Conservation (phyloP, 2,329 filamentous ascomycete genomes). For the Grosmannia serpens region DNA sequence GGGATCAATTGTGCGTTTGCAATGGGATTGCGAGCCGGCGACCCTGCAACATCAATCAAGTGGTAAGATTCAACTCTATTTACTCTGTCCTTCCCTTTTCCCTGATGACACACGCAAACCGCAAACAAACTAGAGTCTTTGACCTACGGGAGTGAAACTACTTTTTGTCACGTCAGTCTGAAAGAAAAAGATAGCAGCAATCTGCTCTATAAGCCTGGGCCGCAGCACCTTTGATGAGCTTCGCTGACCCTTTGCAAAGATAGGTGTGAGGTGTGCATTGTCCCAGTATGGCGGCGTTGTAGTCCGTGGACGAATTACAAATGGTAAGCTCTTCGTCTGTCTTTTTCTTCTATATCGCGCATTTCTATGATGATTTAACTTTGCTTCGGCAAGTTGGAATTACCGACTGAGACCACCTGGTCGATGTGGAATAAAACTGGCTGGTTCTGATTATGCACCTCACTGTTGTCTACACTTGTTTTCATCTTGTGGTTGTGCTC, state of each 20-base stretch:
- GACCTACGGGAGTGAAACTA: slow-evolving; percentile 77
- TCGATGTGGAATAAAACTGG: slow-evolving; percentile 70
- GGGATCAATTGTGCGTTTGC: not conserved
- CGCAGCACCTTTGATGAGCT: not conserved
- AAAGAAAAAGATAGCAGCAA: slow-evolving; percentile 28
- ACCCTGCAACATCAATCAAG: slow-evolving; percentile 4
- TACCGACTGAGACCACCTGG: slow-evolving; percentile 66
- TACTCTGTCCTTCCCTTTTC: slow-evolving; percentile 18
- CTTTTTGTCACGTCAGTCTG: slow-evolving; percentile 88
- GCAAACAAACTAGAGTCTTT: slow-evolving; percentile 99
- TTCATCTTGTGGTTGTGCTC: not conserved
- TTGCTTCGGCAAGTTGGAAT: slow-evolving; percentile 75
- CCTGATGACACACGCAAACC: slow-evolving; percentile 74
- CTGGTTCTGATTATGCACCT: slow-evolving; percentile 59
- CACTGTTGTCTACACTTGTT: not conserved
- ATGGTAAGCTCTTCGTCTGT: not conserved
- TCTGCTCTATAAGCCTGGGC: not conserved
- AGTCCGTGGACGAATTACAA: not conserved
- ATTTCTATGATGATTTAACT: slow-evolving; percentile 53
- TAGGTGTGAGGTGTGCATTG: not conserved
- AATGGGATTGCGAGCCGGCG: not conserved
- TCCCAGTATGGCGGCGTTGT: not conserved
- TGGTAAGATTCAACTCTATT: slow-evolving; percentile 15
- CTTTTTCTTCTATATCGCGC: not conserved
- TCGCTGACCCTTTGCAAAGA: not conserved